Evolutionary conservation across 2,329 filamentous ascomycete genomes (phyloP), one percentile per base, ranked within the genome.

Genomic region (Colletotrichum spaethianum): DNA sequence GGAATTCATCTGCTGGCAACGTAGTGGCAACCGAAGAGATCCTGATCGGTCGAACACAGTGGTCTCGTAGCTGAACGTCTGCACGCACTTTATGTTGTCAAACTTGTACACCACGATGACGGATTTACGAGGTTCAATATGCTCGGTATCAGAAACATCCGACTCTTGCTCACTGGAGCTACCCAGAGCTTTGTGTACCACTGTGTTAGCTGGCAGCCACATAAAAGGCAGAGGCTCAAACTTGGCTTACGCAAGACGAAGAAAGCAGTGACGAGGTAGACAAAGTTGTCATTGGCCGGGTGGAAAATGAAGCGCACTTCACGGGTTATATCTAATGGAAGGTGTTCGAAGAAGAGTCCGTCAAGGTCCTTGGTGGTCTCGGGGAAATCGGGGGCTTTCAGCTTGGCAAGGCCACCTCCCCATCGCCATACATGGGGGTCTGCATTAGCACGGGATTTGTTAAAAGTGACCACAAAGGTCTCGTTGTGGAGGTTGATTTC

Each of bases 371-470:
- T 20, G 33, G 23, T 16, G 20, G 8, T 12, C 1, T 23, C 31
- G 18, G 38, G 2, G 16, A 16, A 12, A 9, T 38, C 14, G 20
- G 46, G 46, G 20, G 23, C 33, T 46, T 55, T 16, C 9, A 72
- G 42, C 36, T 55, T 70, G 6, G 4, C 6, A n/a, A 71, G 63
- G 0, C 69, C 69, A n/a, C 4, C 4, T 4, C 18, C 26, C 70
- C 70, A 72, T 16, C 40, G 59, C 60, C 67, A 72, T 4, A 72
- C 4, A n/a, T 63, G 55, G 8, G 46, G 40, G 14, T 28, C 7
- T 18, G 38, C 14, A 4, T 12, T 4, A 11, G 11, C 7, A 12
- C 14, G n/a, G n/a, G 42, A n/a, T 8, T n/a, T 2, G 33, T 12
- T 28, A 16, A 65, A 63, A 8, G 8, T 38, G 2, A 72, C 11